Evolutionary conservation across 768 basidiomycete genomes (phyloP).

Genomic region (Tubosaeta sp.): DNA sequence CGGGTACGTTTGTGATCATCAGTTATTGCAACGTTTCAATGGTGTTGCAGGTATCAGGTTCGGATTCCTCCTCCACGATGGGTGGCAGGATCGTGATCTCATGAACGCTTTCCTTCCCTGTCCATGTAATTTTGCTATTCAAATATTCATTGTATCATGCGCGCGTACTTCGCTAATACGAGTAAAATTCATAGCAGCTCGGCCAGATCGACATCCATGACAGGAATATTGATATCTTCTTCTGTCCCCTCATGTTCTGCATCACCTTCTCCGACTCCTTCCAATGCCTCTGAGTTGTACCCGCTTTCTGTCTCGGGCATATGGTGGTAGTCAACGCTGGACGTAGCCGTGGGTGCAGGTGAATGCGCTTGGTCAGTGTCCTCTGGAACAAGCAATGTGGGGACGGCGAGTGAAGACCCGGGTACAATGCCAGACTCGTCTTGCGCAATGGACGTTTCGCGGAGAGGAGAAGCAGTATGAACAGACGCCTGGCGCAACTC

Average conservation of each 20-base stretch:
- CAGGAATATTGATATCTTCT: conserved; percentile 24
- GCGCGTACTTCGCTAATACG: neutral
- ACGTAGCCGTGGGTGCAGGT: conserved; percentile 48
- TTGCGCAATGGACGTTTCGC: conserved; percentile 28
- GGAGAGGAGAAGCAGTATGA: conserved; percentile 23
- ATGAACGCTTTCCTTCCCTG: neutral
- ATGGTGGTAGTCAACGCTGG: conserved; percentile 41
- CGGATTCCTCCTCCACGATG: conserved; percentile 42
- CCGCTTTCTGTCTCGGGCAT: conserved; percentile 47
- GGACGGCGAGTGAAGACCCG: conserved; percentile 24
- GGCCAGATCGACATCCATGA: conserved; percentile 27
- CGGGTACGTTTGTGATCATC: conserved; percentile 45
- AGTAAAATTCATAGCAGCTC: conserved; percentile 19
- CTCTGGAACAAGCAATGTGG: conserved; percentile 22
- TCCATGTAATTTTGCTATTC: neutral
- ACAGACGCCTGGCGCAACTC: conserved; percentile 21
- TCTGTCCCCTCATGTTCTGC: conserved; percentile 23
- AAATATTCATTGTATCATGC: neutral
- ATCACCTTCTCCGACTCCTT: conserved; percentile 27
- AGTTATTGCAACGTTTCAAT: neutral
- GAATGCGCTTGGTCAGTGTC: conserved; percentile 39
- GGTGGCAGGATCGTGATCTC: conserved; percentile 20
- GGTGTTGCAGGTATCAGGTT: conserved; percentile 38
- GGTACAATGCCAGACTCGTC: conserved; percentile 23
- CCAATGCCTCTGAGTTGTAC: conserved; percentile 49